Evolutionary conservation across 495 filamentous ascomycete genomes (phyloP).

Genomic region (Neurospora sp.): DNA sequence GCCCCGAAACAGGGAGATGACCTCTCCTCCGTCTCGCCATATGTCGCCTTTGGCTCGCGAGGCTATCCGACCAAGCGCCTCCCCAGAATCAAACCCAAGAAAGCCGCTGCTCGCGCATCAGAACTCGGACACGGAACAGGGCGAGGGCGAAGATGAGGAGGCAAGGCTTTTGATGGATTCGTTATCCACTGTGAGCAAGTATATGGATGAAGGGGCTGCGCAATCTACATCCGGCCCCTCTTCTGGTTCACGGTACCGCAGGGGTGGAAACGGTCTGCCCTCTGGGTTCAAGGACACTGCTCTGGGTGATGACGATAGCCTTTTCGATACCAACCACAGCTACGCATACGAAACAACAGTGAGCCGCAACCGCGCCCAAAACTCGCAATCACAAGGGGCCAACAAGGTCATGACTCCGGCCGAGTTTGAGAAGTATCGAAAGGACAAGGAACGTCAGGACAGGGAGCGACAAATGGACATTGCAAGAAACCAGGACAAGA

Average conservation of each 20-base stretch:
- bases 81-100: constrained; percentile 35
- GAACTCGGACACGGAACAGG: constrained; percentile 29
- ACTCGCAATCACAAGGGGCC: constrained; percentile 28
- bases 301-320: constrained; percentile 33
- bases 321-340: constrained; percentile 41
- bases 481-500: constrained; percentile 15
- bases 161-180: constrained; percentile 56
- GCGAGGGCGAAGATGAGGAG: constrained; percentile 56
- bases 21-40: constrained; percentile 25
- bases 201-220: constrained; percentile 19
- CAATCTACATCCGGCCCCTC: constrained; percentile 1
- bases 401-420: constrained; percentile 84
- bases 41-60: constrained; percentile 12
- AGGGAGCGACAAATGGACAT: constrained; percentile 48
- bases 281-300: constrained; percentile 14
- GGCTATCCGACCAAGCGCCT: constrained; percentile 5
- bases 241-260: constrained; percentile 23
- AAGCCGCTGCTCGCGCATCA: constrained; percentile 36
- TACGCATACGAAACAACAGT: constrained; percentile 48
- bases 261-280: constrained; percentile 20
- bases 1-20: constrained; percentile 17
- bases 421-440: constrained; percentile 75
- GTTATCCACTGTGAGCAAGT: constrained; percentile 39
- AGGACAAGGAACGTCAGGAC: constrained; percentile 68
- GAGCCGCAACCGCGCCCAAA: constrained; percentile 25